Evolutionary conservation across 495 filamentous ascomycete species (phyloP).

Genomic region (Xylaria cubensis): DNA sequence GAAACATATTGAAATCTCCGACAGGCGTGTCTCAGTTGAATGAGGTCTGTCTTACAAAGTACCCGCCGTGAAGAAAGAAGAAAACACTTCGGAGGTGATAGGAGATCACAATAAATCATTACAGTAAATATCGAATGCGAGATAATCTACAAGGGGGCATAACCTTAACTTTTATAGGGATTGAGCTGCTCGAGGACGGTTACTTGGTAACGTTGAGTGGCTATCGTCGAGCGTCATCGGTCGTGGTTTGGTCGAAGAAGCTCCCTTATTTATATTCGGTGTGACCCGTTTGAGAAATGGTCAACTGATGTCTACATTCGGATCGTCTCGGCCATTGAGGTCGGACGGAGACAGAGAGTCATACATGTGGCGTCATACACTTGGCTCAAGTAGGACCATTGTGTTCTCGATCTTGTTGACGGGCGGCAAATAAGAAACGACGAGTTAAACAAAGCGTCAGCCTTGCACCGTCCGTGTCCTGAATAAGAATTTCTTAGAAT

Average conservation of each 20-base stretch:
- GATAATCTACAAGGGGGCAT: background rate
- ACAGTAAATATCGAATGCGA: background rate
- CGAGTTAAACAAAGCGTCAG: background rate
- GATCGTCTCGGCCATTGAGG: background rate
- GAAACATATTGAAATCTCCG: constrained; percentile 17
- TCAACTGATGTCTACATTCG: background rate
- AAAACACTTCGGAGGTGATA: background rate
- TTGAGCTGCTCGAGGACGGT: background rate
- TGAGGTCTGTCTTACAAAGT: constrained; percentile 9
- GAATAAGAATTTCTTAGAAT: background rate
- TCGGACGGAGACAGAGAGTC: background rate
- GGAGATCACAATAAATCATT: background rate
- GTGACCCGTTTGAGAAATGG: constrained; percentile 9
- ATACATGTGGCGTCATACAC: constrained; percentile 8
- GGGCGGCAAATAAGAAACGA: background rate
- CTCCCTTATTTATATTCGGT: constrained; percentile 13
- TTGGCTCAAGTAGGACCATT: background rate
- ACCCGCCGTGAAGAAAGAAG: background rate
- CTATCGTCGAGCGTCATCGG: background rate
- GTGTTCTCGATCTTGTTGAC: background rate
- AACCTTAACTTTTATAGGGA: background rate
- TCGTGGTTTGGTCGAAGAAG: background rate
- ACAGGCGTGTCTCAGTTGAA: constrained; percentile 18
- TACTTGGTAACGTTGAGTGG: background rate
- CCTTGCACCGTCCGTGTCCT: constrained; percentile 2